These are phyloP conservation scores for Apiotrichum brassicae DNA, from an alignment of 1,284 basidiomycete genomes.

Conservation along the genomic window DNA sequence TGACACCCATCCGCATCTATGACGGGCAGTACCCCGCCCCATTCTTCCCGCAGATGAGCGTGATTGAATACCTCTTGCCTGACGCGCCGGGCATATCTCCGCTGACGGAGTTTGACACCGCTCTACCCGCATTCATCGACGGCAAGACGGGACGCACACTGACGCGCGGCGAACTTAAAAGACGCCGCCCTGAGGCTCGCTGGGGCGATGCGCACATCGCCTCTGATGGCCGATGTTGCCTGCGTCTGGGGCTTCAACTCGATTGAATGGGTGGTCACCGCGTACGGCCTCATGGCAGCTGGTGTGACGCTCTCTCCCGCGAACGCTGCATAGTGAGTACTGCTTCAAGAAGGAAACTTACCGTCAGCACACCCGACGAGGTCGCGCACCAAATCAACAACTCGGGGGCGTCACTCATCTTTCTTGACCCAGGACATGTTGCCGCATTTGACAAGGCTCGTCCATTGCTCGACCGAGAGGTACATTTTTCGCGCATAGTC, in stretches of 20 bases:
- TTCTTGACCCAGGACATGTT: constrained; percentile 35
- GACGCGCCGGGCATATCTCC: not conserved
- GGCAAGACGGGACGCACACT: not conserved
- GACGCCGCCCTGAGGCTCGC: too few relatives aligned
- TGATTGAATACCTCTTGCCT: not conserved
- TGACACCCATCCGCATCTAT: not conserved
- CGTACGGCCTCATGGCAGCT: constrained; percentile 52
- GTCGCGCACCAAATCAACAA: constrained; percentile 47
- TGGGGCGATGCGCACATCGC: too few relatives aligned
- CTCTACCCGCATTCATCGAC: not conserved
- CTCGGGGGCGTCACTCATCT: constrained; percentile 54
- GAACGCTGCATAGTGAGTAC: constrained; percentile 28
- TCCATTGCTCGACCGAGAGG: too few relatives aligned
- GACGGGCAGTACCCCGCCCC: not conserved
- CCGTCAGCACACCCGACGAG: not conserved
- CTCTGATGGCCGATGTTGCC: too few relatives aligned
- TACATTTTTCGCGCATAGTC: too few relatives aligned
- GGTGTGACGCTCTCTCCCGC: constrained; percentile 34
- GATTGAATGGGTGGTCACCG: constrained; percentile 57
- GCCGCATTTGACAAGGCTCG: too few relatives aligned
- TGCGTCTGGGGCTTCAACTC: constrained; percentile 52
- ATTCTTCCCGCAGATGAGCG: not conserved
- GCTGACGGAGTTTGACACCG: not conserved
- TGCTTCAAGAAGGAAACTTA: too few relatives aligned
- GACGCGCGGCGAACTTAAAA: not conserved